Base-by-base conservation (phyloP, 1,284 basidiomycete genomes). In the Leccinum subfulvum region DNA sequence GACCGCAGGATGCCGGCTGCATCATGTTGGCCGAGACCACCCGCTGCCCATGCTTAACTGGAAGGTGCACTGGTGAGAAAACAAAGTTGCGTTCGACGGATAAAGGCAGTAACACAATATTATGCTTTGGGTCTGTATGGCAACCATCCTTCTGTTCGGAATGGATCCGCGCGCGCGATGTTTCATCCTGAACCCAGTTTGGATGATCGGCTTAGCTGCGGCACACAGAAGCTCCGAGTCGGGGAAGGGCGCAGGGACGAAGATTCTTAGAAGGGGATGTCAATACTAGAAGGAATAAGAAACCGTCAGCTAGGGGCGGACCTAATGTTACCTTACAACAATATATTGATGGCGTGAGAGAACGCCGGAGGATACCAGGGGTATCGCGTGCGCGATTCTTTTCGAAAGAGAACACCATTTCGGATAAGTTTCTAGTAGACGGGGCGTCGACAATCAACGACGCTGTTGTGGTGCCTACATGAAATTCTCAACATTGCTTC, bases 161-260 rank as follows among this genome's bases (percentile, higher is more conserved):
- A 56, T 60, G 65, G 72, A 71, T 66, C 72, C 73, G 66, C 74
- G 68, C 64, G 59, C 56, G 68, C 64, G 54, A 61, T 60, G 64
- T 69, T 73, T 71, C 69, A 65, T 39, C 59, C 54, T 65, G 51
- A 58, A 56, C 53, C 21, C 28, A 35, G 44, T 58, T 62, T 37
- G 56, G 54, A 64, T 56, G 66, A 72, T 73, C 71, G 73, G 73
- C 62, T 67, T 54, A 59, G 56, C 62, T 58, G 72, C 66, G 71
- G 68, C 60, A 8, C 51, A 71, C 67, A 61, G 63, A 66, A 68
- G 64, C 30, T 52, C 21, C 21, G 21, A 23, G 21, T 23, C 61
- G 62, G 66, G 35, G 63, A 62, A 65, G 57, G 53, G 62, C 59
- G 64, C 58, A 67, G 58, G 58, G 53, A 49, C 56, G 57, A 53